Evolutionary conservation across 495 filamentous ascomycete genomes (phyloP).

Genomic region (Articulospora tetracladia): DNA sequence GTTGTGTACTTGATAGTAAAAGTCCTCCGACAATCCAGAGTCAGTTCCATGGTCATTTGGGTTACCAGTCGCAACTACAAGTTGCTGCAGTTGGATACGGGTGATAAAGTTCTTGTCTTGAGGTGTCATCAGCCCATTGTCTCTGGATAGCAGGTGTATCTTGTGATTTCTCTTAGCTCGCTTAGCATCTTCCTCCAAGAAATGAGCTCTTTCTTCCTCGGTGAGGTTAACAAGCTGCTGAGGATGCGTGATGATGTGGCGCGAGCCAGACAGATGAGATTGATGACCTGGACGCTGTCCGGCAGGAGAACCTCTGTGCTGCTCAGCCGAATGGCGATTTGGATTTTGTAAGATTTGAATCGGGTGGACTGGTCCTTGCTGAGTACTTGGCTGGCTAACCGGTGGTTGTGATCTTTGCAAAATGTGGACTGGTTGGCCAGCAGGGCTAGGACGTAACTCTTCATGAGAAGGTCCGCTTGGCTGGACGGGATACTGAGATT

Average conservation of each 20-base stretch:
- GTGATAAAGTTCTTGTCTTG: constrained; percentile 99
- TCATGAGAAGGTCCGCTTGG: constrained; percentile 31
- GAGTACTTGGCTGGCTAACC: constrained; percentile 3
- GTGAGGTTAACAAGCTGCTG: constrained; percentile 73
- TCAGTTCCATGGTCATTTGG: constrained; percentile 76
- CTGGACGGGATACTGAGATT: constrained; percentile 31
- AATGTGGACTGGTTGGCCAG: constrained; percentile 52
- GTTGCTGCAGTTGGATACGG: constrained; percentile 92
- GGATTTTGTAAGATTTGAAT: constrained; percentile 40
- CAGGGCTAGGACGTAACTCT: constrained; percentile 20
- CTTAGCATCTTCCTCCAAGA: constrained; percentile 86
- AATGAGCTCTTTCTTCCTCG: constrained; percentile 74
- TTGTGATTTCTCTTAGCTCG: constrained; percentile 98
- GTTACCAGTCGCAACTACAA: constrained; percentile 87
- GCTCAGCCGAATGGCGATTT: constrained; percentile 33
- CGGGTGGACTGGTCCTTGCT: constrained; percentile 30
- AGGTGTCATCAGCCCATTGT: constrained; percentile 97
- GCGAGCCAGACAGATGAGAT: constrained; percentile 21
- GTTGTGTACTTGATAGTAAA: constrained; percentile 96
- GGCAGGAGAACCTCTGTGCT: constrained; percentile 29
- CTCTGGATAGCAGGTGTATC: constrained; percentile 87
- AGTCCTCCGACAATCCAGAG: constrained; percentile 81
- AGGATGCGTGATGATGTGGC: constrained; percentile 54
- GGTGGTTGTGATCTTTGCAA: constrained; percentile 37
- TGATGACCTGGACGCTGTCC: constrained; percentile 37